These are phyloP conservation scores for Vinca minor DNA, from an alignment of 257 asterid species.

Conservation along the genomic window DNA sequence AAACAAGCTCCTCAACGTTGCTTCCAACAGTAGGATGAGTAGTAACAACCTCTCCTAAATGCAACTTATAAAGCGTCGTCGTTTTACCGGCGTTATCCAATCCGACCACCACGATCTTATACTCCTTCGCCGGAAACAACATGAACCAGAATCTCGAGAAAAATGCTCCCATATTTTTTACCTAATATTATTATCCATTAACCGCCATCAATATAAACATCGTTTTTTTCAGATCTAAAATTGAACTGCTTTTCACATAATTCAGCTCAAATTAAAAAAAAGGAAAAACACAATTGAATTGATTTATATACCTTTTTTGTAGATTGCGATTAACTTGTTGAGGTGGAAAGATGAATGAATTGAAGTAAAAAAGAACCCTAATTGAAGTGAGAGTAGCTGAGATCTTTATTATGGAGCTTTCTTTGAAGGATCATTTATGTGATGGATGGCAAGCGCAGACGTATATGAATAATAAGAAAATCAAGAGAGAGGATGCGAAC, in stretches of 20 bases:
- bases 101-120: conserved; percentile 96
- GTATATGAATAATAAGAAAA: no score
- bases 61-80: conserved; percentile 78
- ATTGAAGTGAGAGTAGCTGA: neutral
- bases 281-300: neutral
- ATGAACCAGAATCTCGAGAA: conserved; percentile 87
- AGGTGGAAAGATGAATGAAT: neutral
- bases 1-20: conserved; percentile 94
- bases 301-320: neutral
- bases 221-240: neutral
- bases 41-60: conserved; percentile 87
- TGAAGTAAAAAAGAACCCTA: conserved; percentile 3
- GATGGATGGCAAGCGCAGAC: no score
- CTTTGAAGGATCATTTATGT: neutral
- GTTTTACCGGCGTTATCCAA: conserved; percentile 97
- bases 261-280: neutral
- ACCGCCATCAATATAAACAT: neutral
- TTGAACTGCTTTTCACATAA: neutral
- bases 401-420: neutral
- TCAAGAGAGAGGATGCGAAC: no score
- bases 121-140: conserved; percentile 93
- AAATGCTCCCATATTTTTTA: conserved; percentile 68
- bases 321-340: neutral
- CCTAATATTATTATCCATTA: conserved; percentile 12
- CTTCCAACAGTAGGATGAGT: conserved; percentile 98